Conservation (phyloP, 2,329 filamentous ascomycete genomes). For the Hypoxylon rubiginosum region DNA sequence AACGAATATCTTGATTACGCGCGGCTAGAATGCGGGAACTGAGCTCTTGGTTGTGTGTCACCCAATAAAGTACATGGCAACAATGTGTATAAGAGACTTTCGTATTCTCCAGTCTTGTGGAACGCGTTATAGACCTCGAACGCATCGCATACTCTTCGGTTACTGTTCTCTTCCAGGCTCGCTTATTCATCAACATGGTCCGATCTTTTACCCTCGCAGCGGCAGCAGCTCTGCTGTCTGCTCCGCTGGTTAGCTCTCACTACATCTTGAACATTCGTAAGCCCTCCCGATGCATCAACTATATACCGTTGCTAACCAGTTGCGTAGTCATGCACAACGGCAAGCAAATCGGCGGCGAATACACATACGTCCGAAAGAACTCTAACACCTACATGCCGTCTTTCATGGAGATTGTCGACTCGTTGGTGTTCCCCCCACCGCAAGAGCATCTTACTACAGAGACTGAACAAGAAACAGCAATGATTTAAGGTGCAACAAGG, state of each 20-base stretch:
- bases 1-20: slow-evolving; percentile 19
- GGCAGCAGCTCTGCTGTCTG: slow-evolving; percentile 43
- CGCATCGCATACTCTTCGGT: slow-evolving; percentile 3
- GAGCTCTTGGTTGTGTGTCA: slow-evolving; percentile 13
- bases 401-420: slow-evolving; percentile 54
- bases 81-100: slow-evolving; percentile 31
- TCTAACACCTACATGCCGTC: slow-evolving; percentile 57
- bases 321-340: slow-evolving; percentile 58
- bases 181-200: slow-evolving; percentile 40
- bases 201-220: slow-evolving; percentile 40
- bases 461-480: slow-evolving; percentile 36
- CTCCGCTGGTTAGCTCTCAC: slow-evolving; percentile 47
- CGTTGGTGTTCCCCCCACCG: slow-evolving; percentile 27
- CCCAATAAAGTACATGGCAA: slow-evolving; percentile 10
- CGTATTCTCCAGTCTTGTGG: slow-evolving; percentile 12
- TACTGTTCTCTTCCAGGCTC: slow-evolving; percentile 2
- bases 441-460: slow-evolving; percentile 2
- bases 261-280: slow-evolving; percentile 55
- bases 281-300: not conserved
- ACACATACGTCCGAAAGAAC: slow-evolving; percentile 62
- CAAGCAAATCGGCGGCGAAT: slow-evolving; percentile 57
- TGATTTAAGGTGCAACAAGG: slow-evolving; percentile 60
- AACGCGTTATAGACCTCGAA: not conserved
- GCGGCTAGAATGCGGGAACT: slow-evolving; percentile 20
- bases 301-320: slow-evolving; percentile 17